These are phyloP conservation scores for Fusarium metavorans DNA, from an alignment of 2,329 filamentous ascomycete genomes.

Conservation along the genomic window DNA sequence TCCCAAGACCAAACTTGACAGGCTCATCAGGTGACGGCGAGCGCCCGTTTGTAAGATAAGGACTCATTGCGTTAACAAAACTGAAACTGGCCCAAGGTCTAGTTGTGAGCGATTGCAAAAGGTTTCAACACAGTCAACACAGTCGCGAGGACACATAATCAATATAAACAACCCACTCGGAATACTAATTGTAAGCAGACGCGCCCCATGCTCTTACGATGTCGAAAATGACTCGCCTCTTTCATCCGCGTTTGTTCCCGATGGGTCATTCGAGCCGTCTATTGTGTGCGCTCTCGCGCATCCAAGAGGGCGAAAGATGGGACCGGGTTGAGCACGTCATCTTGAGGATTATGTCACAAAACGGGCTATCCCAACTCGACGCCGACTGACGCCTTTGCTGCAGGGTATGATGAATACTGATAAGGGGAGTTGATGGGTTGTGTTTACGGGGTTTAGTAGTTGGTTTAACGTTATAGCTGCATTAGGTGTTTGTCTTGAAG, in stretches of 20 bases:
- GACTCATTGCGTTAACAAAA: constrained; percentile 21
- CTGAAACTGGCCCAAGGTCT: neutral
- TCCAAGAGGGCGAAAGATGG: constrained; percentile 24
- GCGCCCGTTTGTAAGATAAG: constrained; percentile 16
- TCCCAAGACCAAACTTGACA: constrained; percentile 14
- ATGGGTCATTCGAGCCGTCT: constrained; percentile 5
- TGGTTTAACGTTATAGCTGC: neutral
- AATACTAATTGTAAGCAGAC: constrained; percentile 8
- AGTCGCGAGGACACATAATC: neutral
- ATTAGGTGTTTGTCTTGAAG: neutral
- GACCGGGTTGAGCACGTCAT: constrained; percentile 38
- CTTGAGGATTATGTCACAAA: constrained; percentile 36
- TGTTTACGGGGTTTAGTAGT: neutral
- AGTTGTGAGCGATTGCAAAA: neutral
- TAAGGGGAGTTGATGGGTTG: neutral
- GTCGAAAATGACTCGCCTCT: neutral
- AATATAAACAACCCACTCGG: neutral
- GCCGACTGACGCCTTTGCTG: constrained; percentile 24
- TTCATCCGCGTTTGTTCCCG: neutral
- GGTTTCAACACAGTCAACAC: neutral
- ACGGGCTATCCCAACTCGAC: constrained; percentile 7
- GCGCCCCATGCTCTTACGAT: constrained; percentile 7
- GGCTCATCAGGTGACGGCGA: neutral
- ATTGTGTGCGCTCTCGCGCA: constrained; percentile 22
- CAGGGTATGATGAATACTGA: constrained; percentile 13